These are phyloP conservation scores for Amphichorda felina DNA, from an alignment of 2,329 filamentous ascomycete genomes.

Conservation along the genomic window DNA sequence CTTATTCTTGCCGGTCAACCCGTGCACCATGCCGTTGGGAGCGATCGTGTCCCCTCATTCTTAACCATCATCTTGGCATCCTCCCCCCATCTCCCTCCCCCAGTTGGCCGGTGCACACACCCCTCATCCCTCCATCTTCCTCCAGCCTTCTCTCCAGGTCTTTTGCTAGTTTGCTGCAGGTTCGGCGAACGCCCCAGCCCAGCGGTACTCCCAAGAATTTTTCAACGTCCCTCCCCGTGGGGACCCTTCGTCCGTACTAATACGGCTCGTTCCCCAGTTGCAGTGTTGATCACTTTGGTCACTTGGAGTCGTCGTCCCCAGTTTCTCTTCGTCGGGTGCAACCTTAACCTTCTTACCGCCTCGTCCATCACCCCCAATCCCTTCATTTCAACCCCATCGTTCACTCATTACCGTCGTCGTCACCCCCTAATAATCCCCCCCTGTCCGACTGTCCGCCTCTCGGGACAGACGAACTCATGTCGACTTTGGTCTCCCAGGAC, in stretches of 20 bases:
- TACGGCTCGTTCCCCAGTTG: neutral
- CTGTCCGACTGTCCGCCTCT: constrained; percentile 1
- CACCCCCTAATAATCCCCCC: neutral
- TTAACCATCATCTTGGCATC: neutral
- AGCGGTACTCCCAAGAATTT: too few species aligned
- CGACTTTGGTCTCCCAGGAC: constrained; percentile 13
- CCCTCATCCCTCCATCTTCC: neutral
- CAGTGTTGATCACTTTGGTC: neutral
- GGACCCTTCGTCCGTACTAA: neutral
- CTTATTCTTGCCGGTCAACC: too few species aligned
- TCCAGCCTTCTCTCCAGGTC: too few species aligned
- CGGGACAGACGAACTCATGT: constrained; percentile 13
- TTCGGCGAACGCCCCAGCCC: neutral
- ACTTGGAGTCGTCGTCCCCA: neutral
- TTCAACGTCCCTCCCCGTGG: too few species aligned
- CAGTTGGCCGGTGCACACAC: neutral
- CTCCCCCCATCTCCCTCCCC: neutral
- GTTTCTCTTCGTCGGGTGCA: neutral
- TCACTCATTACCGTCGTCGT: constrained; percentile 1
- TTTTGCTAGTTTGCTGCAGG: too few species aligned
- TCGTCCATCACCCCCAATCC: constrained; percentile 1
- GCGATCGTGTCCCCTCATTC: too few species aligned
- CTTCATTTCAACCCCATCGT: neutral
- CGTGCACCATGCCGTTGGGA: too few species aligned
- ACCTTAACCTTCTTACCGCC: constrained; percentile 1